These are phyloP conservation scores for Canna indica DNA, from an alignment of 176 grass and related monocot genomes.

Conservation along the genomic window DNA sequence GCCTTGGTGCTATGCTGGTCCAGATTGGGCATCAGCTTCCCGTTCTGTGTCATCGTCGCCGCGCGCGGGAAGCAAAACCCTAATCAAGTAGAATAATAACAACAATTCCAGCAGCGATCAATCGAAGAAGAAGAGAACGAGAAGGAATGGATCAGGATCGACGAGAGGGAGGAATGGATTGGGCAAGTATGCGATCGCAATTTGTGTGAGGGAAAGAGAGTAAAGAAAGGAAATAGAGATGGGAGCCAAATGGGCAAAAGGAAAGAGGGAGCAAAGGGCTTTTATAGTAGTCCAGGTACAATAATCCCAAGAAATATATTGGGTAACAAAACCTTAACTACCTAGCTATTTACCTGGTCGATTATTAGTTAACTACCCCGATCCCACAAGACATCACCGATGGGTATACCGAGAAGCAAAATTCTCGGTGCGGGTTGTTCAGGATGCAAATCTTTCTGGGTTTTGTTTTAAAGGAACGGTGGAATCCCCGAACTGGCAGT, in stretches of 20 bases:
- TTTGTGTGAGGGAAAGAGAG: not conserved
- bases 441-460: not conserved
- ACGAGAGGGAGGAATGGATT: not conserved
- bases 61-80: not conserved
- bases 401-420: no score
- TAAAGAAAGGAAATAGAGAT: not conserved
- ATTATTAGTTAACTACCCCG: not conserved
- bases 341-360: not conserved
- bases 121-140: not conserved
- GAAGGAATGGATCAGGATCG: not conserved
- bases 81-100: not conserved
- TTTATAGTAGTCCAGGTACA: not conserved
- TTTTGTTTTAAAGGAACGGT: not conserved
- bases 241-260: not conserved
- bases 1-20: constrained; percentile 59
- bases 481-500: not conserved
- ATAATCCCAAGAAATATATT: no score
- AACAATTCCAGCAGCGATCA: not conserved
- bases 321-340: no score
- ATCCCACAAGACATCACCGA: not conserved
- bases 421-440: rapidly evolving
- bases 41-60: constrained; percentile 34
- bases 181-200: not conserved
- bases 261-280: not conserved
- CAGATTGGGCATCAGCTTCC: constrained; percentile 71